Evolutionary conservation across 306 rosid species (phyloP).

Genomic region (Trifolium pratense): DNA sequence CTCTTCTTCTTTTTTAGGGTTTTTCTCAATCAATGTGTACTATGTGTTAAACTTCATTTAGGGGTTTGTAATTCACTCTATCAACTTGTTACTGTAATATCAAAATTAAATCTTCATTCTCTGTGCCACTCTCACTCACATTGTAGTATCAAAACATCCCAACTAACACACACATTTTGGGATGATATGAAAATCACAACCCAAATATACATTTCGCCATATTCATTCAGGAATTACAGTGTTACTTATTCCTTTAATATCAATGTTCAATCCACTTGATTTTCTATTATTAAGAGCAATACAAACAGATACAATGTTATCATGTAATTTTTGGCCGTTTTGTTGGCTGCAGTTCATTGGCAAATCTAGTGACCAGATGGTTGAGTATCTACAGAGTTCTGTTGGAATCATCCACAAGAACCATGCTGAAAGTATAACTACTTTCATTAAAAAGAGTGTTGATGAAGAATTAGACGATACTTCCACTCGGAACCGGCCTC

Average conservation of each 20-base stretch:
- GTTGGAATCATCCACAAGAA: slow-evolving; percentile 95
- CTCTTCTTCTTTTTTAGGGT: neutral
- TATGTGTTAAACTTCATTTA: neutral
- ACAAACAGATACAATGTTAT: neutral
- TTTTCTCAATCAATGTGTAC: neutral
- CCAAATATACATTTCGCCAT: neutral
- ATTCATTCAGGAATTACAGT: too few species aligned
- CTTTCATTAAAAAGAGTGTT: slow-evolving; percentile 81
- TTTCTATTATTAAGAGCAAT: neutral
- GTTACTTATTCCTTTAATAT: neutral
- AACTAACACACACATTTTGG: too few species aligned
- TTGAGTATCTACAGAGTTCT: slow-evolving; percentile 83
- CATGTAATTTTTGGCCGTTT: neutral
- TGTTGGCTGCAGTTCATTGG: slow-evolving; percentile 75
- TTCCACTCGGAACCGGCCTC: slow-evolving; percentile 41
- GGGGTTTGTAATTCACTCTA: neutral
- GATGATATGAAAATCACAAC: too few species aligned
- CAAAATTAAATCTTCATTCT: neutral
- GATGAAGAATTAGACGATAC: slow-evolving; percentile 83
- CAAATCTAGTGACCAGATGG: slow-evolving; percentile 83
- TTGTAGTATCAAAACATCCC: neutral
- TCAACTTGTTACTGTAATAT: neutral
- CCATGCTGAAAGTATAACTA: slow-evolving; percentile 95
- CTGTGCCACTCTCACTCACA: neutral
- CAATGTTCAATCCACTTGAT: neutral